Evolutionary conservation across 306 rosid genomes (phyloP), one percentile per base, ranked within the genome.

Genomic region (Sindora glabra): DNA sequence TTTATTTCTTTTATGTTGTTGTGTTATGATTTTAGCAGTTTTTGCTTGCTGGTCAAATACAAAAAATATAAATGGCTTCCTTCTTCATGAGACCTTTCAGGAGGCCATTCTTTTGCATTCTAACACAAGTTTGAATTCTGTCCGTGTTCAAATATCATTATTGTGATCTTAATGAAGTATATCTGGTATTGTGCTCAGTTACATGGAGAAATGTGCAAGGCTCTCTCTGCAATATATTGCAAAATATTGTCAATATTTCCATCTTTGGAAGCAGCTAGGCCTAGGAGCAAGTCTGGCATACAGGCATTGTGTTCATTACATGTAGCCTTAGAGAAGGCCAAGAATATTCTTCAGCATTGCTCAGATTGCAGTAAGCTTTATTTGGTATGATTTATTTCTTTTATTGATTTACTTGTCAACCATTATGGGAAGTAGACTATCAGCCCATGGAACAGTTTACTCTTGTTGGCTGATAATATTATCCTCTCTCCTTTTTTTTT

Each of bases 121-220:
- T 5, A 11, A 16, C 22, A 25, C 21, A 13, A 4, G 4, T 40
- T 32, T 55, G 32, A 26, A 39, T 56, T 49, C 13, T 36, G 22
- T 24, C 6, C 33, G 34, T 29, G 8, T 29, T 29, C 34, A 29
- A 44, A 48, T 77, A 23, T 45, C 9, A 56, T 24, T 34, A 6
- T 17, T 57, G 32, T n/a, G 25, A 6, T 37, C 24, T 47, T 67
- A 49, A 64, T 51, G 29, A 15, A 39, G 25, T 10, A 17, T 45
- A 54, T 52, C 56, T 24, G 71, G 70, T 83, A 69, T 49, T 44
- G 64, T 23, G 25, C 68, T 78, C 78, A 92, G 99, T 62, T 92
- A 77, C 99, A 92, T 64, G 94, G 90, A 78, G 85, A 84, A 56
- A 80, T 89, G 96, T 92, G 89, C 94, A 89, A 89, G 95, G 56